Conservation (phyloP, 2,329 filamentous ascomycete species). For the Aspergillus quadrilineatus region DNA sequence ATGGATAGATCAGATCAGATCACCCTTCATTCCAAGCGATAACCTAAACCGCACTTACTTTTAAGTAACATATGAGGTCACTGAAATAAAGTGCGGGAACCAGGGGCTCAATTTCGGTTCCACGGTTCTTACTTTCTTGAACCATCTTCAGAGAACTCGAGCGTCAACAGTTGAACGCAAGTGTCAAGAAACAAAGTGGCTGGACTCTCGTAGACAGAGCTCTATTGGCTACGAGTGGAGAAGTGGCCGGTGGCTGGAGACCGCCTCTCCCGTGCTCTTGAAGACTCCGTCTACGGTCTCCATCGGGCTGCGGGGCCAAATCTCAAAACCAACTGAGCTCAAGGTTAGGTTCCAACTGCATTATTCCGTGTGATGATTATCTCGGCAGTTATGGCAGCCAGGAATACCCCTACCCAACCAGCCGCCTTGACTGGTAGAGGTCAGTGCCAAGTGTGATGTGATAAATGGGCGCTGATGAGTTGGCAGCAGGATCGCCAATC, state of each 20-base stretch:
- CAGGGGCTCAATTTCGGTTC: background rate
- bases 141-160: background rate
- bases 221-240: background rate
- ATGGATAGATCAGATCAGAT: background rate
- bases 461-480: conserved; percentile 15
- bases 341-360: background rate
- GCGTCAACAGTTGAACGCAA: background rate
- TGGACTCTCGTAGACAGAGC: background rate
- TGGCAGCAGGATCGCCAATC: conserved; percentile 17
- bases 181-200: background rate
- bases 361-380: background rate
- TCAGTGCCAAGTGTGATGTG: conserved; percentile 1
- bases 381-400: background rate
- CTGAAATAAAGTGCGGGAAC: background rate
- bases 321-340: background rate
- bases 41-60: background rate
- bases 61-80: background rate
- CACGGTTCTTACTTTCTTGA: background rate
- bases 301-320: background rate
- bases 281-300: background rate
- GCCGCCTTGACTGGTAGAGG: background rate
- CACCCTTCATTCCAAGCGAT: background rate
- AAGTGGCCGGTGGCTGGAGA: background rate
- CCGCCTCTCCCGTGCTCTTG: background rate
- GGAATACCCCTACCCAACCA: conserved; percentile 14